Percentiles rank a stretch among this genome's conserved stretches.
Conservation (phyloP, 2,329 filamentous ascomycete species). For the Monosporascus sp. region DNA sequence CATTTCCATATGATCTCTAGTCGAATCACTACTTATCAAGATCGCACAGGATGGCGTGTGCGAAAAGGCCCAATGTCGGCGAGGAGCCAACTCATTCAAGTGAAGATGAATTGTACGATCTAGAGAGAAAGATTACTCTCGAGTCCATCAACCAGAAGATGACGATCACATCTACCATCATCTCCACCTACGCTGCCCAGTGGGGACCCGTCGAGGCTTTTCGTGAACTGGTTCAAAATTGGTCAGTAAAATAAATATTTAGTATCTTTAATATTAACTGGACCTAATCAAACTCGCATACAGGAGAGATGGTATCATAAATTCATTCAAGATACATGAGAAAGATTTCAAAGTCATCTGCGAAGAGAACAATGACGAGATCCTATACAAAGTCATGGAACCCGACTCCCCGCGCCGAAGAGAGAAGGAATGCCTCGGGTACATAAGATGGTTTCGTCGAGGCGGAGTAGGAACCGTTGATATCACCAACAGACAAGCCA, state of each 20-base stretch:
- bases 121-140: conserved; percentile 1
- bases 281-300: not conserved
- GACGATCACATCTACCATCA: conserved; percentile 2
- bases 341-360: conserved; percentile 16
- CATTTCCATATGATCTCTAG: too few relatives aligned
- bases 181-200: conserved; percentile 6
- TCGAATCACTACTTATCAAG: too few relatives aligned
- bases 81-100: too few relatives aligned
- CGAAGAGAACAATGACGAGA: conserved; percentile 18
- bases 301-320: conserved; percentile 27
- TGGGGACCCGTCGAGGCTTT: conserved; percentile 23
- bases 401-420: not conserved
- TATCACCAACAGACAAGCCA: conserved; percentile 23
- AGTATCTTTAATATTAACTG: too few relatives aligned
- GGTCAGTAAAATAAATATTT: conserved; percentile 11
- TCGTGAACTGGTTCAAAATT: conserved; percentile 29
- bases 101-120: not conserved
- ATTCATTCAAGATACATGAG: conserved; percentile 16
- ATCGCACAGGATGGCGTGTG: too few relatives aligned
- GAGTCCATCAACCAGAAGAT: conserved; percentile 3
- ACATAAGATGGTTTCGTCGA: conserved; percentile 21
- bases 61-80: too few relatives aligned
- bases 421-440: conserved; percentile 21
- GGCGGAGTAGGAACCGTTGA: conserved; percentile 22
- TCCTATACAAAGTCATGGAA: conserved; percentile 21